Base-by-base conservation (phyloP, 2,329 filamentous ascomycete species). In the Apiospora aurea region DNA sequence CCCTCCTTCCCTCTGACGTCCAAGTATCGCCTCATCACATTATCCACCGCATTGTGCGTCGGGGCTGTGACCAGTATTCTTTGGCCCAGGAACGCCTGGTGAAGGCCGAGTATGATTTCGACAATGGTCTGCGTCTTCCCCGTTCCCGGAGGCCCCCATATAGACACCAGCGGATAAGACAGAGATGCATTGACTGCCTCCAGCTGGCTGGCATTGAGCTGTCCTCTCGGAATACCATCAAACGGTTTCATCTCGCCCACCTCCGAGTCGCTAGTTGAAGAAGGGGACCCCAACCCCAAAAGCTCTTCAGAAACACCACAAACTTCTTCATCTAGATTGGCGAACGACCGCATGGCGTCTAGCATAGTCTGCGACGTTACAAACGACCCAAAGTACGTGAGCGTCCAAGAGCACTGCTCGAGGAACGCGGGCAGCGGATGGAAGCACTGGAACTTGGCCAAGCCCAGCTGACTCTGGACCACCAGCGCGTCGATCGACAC, bases 101-200 rank as follows among this genome's bases (percentile, higher is more conserved):
- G 77, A n/a, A 85, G 69, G 4, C 78, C 77, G 4, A 75, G 73
- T 21, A 85, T 75, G 38, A 85, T 82, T 29, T 79, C 77, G 1
- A 84, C 81, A 8, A 84, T 81, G 0, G 83, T 85, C 47, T 83
- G 79, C 0, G 83, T 85, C 72, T 85, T 86, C 4, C 83, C 83
- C 0, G 84, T 85, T 4, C 84, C 85, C 0, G 84, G 84, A 16
- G 84, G 83, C 0, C 83, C 84, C 83, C 84, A 85, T 3, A 85
- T 77, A 64, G 82, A 84, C 2, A 81, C 81, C 2, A 85, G 73
- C 5, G 78, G 75, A 67, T 78, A 74, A 1, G 64, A 76, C 43
- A 83, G 72, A 3, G 82, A 43, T 1, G 71, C 49, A 21, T 26
- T 29, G 0, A 84, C 76, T 7, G 82, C 82, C 8, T 74, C 71